phyloP scores from a whole-genome alignment of 2,329 filamentous ascomycete genomes.

The Apiospora kogelbergensis region DNA sequence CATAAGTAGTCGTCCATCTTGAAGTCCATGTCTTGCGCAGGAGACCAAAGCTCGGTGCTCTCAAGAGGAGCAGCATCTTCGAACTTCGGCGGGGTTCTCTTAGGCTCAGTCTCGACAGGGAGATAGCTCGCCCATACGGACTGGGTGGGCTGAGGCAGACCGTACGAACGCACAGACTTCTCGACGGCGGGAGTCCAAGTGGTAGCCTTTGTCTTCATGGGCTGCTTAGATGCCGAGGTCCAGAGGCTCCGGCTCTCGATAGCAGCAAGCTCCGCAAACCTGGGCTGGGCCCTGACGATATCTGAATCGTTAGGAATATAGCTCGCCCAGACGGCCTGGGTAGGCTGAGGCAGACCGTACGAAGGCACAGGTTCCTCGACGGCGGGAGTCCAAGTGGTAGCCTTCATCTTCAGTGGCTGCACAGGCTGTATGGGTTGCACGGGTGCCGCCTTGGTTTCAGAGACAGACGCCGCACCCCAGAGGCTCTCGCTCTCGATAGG shows the following conservation, averaged over 20 bases:
- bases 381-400: not conserved
- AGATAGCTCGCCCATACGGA: conserved; percentile 1
- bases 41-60: not conserved
- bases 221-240: not conserved
- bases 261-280: not conserved
- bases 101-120: not conserved
- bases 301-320: not conserved
- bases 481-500: not conserved
- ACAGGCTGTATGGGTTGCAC: not conserved
- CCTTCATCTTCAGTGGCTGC: not conserved
- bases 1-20: not conserved
- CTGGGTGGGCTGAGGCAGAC: conserved; percentile 1
- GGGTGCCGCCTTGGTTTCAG: no score
- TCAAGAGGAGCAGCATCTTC: not conserved
- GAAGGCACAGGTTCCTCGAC: not conserved
- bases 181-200: not conserved
- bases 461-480: not conserved
- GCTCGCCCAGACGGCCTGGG: not conserved
- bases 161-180: not conserved
- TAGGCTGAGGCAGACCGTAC: conserved; percentile 3
- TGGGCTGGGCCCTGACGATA: not conserved
- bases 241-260: conserved; percentile 6
- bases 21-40: not conserved
- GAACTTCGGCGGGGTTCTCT: not conserved
- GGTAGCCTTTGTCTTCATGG: not conserved